Percentiles rank a stretch among this genome's conserved stretches.
phyloP scores from a whole-genome alignment of 2,329 filamentous ascomycete genomes.

The Falciphora oryzae region DNA sequence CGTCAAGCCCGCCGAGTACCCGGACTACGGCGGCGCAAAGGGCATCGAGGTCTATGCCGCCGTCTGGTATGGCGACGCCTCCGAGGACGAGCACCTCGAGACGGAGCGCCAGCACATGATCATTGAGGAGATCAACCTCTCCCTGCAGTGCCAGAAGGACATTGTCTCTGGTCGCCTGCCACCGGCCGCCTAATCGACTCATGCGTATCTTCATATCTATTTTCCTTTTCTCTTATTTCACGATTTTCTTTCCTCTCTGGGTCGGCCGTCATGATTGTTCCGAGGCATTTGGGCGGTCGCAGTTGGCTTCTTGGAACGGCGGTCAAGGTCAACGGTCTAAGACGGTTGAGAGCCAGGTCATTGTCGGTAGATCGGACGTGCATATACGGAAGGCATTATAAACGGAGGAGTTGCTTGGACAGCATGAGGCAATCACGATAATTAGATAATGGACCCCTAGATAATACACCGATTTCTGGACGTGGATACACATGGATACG shows the following conservation, averaged over 20 bases:
- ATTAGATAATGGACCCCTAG: too few species aligned
- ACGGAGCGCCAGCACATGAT: slow-evolving; percentile 20
- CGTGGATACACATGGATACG: too few species aligned
- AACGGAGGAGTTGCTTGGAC: too few species aligned
- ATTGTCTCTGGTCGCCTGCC: slow-evolving; percentile 16
- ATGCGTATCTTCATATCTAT: background rate
- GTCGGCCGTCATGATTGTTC: background rate
- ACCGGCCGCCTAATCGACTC: background rate
- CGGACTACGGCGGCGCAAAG: slow-evolving; percentile 5
- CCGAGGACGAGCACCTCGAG: slow-evolving; percentile 19
- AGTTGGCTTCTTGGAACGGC: too few species aligned
- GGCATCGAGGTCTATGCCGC: slow-evolving; percentile 18
- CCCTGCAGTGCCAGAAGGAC: slow-evolving; percentile 16
- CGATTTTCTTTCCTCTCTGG: background rate
- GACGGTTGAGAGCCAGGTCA: too few species aligned
- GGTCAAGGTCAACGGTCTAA: too few species aligned
- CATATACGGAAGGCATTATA: too few species aligned
- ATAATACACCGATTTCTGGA: too few species aligned
- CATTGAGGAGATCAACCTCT: slow-evolving; percentile 19
- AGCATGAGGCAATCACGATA: too few species aligned
- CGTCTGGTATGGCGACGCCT: slow-evolving; percentile 19
- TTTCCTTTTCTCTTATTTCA: background rate
- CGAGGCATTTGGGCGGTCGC: too few species aligned
- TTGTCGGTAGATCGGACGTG: too few species aligned
- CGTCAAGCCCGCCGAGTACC: slow-evolving; percentile 11